Base-by-base conservation (phyloP, 257 asterid genomes). In the Primulina tabacum region DNA sequence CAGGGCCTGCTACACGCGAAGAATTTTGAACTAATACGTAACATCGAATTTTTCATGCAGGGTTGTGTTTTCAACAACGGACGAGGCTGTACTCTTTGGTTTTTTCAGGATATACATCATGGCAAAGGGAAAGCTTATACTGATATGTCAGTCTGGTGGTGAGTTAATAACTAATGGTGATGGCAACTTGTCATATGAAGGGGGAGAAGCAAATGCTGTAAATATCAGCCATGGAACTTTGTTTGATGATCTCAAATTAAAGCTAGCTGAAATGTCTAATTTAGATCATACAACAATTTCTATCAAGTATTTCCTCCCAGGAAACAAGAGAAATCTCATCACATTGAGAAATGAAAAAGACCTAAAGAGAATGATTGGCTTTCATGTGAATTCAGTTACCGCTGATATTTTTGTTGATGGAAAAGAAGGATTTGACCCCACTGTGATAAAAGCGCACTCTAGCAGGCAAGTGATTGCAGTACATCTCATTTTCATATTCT, bases 141-240 rank as follows among this genome's bases (percentile, higher is more conserved):
- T 90, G 74, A 90, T 92, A 74, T 84, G 96, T 78, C 92, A 90
- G 83, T 85, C 85, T 78, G 98, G 97, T 73, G 98, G 96, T 71
- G 81, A 84, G 73, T 92, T 92, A 74, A 67, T 82, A 77, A 82
- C 83, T 70, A 86, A 76, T 78, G 87, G 75, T 53, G 96, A 88
- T 59, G 88, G 95, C 34, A 86, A 87, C 70, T 75, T 90, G 83
- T 83, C 90, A 43, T 92, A 88, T 56, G 83, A 80, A 58, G 89
- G 95, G 62, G 96, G 97, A 76, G 98, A 88, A 74, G 97, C 95
- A 67, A 85, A 88, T 83, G 98, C 97, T 47, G 82, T 88, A 67
- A 85, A 85, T 81, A 80, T 92, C 81, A 90, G 61, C 71, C 77
- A 79, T 20, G 96, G 88, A 21, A 85, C 95, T 52, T 47, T 71